These are phyloP conservation scores for Hordeum pubiflorum DNA, from an alignment of 202 grass and related monocot genomes.

Conservation along the genomic window DNA sequence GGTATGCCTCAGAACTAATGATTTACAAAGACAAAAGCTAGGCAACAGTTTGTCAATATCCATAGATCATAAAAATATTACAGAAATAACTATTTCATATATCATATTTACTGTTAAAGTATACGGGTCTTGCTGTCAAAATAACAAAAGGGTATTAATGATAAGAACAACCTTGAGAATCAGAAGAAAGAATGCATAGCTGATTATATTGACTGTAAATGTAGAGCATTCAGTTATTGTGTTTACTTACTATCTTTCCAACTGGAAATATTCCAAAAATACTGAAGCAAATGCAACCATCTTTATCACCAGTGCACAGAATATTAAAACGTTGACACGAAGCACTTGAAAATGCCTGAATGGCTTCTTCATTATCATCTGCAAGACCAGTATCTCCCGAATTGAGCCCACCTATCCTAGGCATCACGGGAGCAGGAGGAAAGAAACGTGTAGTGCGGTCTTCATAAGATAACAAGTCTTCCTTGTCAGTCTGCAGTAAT, in stretches of 20 bases:
- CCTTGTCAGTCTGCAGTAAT: constrained; percentile 49
- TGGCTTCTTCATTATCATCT: constrained; percentile 60
- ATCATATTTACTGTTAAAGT: constrained; percentile 12
- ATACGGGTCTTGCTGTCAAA: not conserved
- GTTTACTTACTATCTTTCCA: constrained; percentile 85
- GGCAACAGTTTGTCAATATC: not conserved
- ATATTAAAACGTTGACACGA: constrained; percentile 84
- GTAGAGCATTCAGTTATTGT: not conserved
- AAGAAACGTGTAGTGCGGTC: constrained; percentile 87
- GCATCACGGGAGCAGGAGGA: constrained; percentile 79
- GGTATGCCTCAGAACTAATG: not conserved
- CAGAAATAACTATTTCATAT: not conserved
- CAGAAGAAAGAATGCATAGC: constrained; percentile 15
- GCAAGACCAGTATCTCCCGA: constrained; percentile 52
- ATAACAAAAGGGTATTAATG: constrained; percentile 3
- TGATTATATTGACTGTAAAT: constrained; percentile 26
- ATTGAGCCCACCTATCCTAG: constrained; percentile 78
- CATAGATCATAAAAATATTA: not conserved
- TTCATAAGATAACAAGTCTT: constrained; percentile 61
- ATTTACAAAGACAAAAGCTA: not conserved
- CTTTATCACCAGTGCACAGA: constrained; percentile 69
- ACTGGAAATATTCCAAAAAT: constrained; percentile 96
- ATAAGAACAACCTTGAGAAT: constrained; percentile 16
- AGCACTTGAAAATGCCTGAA: constrained; percentile 64
- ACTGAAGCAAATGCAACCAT: constrained; percentile 92